These are phyloP conservation scores for Trichoderma gracile DNA, from an alignment of 2,329 filamentous ascomycete species.

Conservation along the genomic window DNA sequence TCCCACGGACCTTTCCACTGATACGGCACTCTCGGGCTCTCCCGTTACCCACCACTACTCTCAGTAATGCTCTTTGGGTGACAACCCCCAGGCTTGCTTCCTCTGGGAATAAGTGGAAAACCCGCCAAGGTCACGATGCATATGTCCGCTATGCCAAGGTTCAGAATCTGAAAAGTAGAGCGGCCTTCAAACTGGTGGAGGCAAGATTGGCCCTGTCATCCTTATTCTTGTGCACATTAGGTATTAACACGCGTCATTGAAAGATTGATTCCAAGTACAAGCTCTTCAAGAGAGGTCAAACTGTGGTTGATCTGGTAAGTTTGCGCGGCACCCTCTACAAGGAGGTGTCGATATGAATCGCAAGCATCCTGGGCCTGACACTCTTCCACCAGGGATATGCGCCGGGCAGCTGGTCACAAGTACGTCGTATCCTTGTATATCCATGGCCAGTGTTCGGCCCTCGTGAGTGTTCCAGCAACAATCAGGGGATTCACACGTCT, in stretches of 20 bases:
- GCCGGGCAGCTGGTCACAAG: slow-evolving; percentile 71
- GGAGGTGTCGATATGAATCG: too few relatives aligned
- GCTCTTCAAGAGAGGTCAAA: slow-evolving; percentile 77
- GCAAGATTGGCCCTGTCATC: slow-evolving; percentile 45
- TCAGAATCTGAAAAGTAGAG: slow-evolving; percentile 80
- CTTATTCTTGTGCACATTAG: background rate
- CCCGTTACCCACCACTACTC: background rate
- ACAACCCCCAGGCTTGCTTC: slow-evolving; percentile 31
- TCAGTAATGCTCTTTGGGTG: background rate
- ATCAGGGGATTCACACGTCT: background rate
- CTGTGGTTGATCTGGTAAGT: slow-evolving; percentile 82
- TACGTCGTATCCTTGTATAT: slow-evolving; percentile 35
- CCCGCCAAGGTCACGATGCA: slow-evolving; percentile 70
- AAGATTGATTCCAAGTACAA: slow-evolving; percentile 72
- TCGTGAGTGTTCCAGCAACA: background rate
- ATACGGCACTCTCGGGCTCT: background rate
- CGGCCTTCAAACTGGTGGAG: slow-evolving; percentile 90
- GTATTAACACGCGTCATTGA: background rate
- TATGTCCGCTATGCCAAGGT: slow-evolving; percentile 76
- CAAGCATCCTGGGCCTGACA: background rate
- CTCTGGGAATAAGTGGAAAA: slow-evolving; percentile 80
- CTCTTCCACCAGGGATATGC: slow-evolving; percentile 67
- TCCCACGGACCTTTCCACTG: background rate
- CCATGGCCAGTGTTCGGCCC: background rate
- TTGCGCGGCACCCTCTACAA: background rate